Percentiles rank a stretch among this genome's conserved stretches.
These are phyloP conservation scores for Delitschia confertaspora DNA, from an alignment of 495 filamentous ascomycete genomes.

Conservation along the genomic window DNA sequence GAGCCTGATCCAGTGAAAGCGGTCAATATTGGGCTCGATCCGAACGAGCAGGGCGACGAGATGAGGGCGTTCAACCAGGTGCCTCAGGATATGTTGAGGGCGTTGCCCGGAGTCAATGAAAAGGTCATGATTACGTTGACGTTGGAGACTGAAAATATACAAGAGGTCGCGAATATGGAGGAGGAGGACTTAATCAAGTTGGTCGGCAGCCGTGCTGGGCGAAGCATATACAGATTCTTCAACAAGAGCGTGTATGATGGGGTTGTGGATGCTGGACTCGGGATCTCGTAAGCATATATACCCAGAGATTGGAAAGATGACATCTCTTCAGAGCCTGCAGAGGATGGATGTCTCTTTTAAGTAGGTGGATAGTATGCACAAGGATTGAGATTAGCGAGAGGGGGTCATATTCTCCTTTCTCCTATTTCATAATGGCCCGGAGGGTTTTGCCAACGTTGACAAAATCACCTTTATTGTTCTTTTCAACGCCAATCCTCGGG, in stretches of 20 bases:
- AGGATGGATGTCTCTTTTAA: no score
- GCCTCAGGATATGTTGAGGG: conserved; percentile 78
- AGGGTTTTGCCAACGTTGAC: no score
- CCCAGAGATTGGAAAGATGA: no score
- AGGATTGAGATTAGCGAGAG: no score
- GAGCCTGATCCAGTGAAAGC: conserved; percentile 89
- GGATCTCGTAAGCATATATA: no score
- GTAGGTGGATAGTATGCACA: no score
- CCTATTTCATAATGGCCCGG: no score
- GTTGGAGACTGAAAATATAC: conserved; percentile 64
- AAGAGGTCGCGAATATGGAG: conserved; percentile 79
- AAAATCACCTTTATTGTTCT: no score
- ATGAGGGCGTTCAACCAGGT: conserved; percentile 53
- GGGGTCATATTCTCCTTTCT: no score
- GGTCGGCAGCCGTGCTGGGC: conserved; percentile 72
- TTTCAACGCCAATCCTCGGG: no score
- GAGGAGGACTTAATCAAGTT: conserved; percentile 59
- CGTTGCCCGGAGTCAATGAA: conserved; percentile 76
- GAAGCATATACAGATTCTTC: conserved; percentile 75
- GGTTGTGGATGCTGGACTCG: no score
- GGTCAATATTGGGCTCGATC: conserved; percentile 69
- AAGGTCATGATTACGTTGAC: conserved; percentile 64
- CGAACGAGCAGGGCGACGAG: conserved; percentile 52
- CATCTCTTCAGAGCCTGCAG: no score
- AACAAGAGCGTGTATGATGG: conserved; percentile 66